phyloP scores from a whole-genome alignment of 1,284 basidiomycete species.

The Ganoderma boninense region DNA sequence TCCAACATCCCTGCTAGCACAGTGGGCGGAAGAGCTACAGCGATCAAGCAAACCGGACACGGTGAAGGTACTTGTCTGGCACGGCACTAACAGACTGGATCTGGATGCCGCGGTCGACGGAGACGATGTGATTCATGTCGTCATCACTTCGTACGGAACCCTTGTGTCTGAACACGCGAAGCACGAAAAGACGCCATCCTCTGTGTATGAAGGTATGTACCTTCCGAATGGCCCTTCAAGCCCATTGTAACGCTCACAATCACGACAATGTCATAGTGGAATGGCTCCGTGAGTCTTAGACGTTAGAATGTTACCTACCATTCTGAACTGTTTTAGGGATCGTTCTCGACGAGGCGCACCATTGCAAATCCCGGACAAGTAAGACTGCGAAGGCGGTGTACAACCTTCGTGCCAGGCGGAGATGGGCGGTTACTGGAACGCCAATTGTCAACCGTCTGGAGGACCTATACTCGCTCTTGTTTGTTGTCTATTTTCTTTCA shows the following conservation, averaged over 20 bases:
- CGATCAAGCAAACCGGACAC: conserved; percentile 77
- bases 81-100: conserved; percentile 84
- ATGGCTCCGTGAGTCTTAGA: conserved; percentile 65
- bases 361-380: conserved; percentile 92
- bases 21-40: conserved; percentile 92
- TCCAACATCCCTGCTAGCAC: conserved; percentile 89
- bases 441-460: conserved; percentile 97
- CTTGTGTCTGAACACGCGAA: conserved; percentile 87
- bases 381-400: conserved; percentile 93
- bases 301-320: neutral
- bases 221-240: neutral
- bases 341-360: conserved; percentile 92
- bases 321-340: conserved; percentile 44
- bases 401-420: conserved; percentile 79
- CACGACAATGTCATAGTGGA: conserved; percentile 55
- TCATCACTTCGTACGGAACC: conserved; percentile 92
- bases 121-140: conserved; percentile 64
- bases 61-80: conserved; percentile 81
- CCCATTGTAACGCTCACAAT: neutral
- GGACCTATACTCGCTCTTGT: conserved; percentile 91
- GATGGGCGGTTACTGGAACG: conserved; percentile 96
- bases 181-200: conserved; percentile 53
- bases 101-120: conserved; percentile 55
- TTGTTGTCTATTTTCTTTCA: conserved; percentile 36
- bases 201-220: conserved; percentile 71